Base-by-base conservation (phyloP, 2,329 filamentous ascomycete genomes). In the Fusarium sp. region DNA sequence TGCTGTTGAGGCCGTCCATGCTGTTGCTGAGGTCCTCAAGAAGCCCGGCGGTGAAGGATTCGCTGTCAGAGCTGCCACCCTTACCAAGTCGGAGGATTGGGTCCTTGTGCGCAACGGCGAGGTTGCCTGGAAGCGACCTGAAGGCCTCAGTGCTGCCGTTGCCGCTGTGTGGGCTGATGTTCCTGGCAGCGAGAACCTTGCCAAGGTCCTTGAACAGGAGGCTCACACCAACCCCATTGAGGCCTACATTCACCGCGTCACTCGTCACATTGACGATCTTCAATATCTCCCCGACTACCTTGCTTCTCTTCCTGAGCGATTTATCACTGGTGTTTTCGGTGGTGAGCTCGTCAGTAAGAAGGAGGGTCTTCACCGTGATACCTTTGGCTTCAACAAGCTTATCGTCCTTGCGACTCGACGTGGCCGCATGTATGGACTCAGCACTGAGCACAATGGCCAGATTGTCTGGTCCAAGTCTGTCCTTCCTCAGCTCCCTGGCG, bases 231-330 rank as follows among this genome's bases (percentile, higher is more conserved):
- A 93, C 79, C 87, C 94, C 4, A 79, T 94, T 7, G 87, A 89
- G 13, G 96, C 96, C n/a, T 99, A 98, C 79, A 84, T 96, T 31
- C 95, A 98, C 83, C 93, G 96, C 16, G 87, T 98, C 16, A 93
- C 89, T 72, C 93, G 96, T 54, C 96, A 99, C 80, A 78, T 94
- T 16, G 87, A 90, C 54, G 96, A 98, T 74, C 86, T 98, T 42
- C 87, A 93, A 79, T 87, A 93, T 76, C 87, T 98, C 5, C 95
- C 95, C 1, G 88, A 87, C 1, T 97, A 92, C 83, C 83, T 97
- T 4, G 87, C 90, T 71, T 86, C 86, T 18, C 85, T 98, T 11
- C 94, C 94, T 6, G 84, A 87, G 50, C 90, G 91, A 27, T 83
- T 98, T 16, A 78, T 95, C 4, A 89, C 89, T 70, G 92, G 90